Conservation (phyloP, 148 eudicot species). For the Diospyros kaki region DNA sequence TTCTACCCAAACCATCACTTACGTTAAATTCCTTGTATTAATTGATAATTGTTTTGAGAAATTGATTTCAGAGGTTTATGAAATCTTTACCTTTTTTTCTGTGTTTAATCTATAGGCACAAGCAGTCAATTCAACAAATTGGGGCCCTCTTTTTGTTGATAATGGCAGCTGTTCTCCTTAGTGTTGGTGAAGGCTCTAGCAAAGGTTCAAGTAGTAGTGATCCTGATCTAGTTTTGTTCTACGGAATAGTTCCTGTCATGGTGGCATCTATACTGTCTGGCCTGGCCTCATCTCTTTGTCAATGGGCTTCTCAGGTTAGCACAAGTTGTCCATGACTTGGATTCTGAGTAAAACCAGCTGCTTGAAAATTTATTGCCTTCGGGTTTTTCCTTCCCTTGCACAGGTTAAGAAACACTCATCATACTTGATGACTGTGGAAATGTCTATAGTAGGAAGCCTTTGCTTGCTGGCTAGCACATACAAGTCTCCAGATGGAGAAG, state of each 20-base stretch:
- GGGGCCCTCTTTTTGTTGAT: constrained; percentile 90
- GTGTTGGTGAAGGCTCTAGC: constrained; percentile 92
- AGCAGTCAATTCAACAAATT: constrained; percentile 88
- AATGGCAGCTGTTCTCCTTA: constrained; percentile 84
- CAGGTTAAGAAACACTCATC: constrained; percentile 91
- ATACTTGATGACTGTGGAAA: constrained; percentile 95
- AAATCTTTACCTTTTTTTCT: constrained; percentile 2
- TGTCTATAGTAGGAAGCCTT: constrained; percentile 88
- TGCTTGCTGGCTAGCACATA: constrained; percentile 80
- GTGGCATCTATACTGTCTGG: constrained; percentile 95
- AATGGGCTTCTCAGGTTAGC: constrained; percentile 98
- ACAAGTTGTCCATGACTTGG: constrained; percentile 11
- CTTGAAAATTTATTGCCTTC: background rate
- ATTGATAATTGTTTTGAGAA: background rate
- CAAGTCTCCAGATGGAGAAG: constrained; percentile 87
- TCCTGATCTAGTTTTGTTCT: constrained; percentile 66
- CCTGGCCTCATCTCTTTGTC: constrained; percentile 92
- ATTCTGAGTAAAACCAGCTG: background rate
- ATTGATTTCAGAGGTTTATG: constrained; percentile 1
- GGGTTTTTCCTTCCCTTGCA: background rate
- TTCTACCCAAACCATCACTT: background rate
- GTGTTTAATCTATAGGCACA: constrained; percentile 57
- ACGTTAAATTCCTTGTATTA: background rate
- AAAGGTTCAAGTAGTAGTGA: constrained; percentile 58
- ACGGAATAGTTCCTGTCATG: constrained; percentile 86